Base-by-base conservation (phyloP, 2,329 filamentous ascomycete genomes). In the Aspergillus tubingensis region DNA sequence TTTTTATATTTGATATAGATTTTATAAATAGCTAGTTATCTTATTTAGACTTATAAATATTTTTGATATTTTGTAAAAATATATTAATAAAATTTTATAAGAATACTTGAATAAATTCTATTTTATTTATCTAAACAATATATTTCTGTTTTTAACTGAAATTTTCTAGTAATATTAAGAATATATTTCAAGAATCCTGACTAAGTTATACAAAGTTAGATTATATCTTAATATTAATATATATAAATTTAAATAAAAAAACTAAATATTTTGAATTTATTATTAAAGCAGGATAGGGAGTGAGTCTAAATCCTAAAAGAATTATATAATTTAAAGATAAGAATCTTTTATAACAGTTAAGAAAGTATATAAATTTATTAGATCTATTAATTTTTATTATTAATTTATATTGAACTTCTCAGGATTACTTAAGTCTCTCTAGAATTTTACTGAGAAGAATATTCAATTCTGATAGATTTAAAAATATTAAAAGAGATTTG, bases 121-220 rank as follows among this genome's bases (percentile, higher is more conserved):
- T 30, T 55, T n/a, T 27, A 3, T 3, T 30, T 55, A 55, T 55
- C 21, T 44, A 43, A 47, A 55, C 36, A 55, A 55, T 55, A 55
- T 55, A n/a, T 23, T 43, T 44, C 3, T 44, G 1, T 43, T 17
- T 30, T n/a, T 25, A 25, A 43, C 17, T 55, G 13, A 5, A 8
- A 5, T 15, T 39, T 10, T 38, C 10, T 5, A 53, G 3, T 6
- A 43, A 43, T 19, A 43, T 8, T 19, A 44, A 8, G 17, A 19
- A 6, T 44, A 19, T 44, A 8, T 44, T 8, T 19, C 3, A 44
- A 44, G 15, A 44, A 19, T 19, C 5, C 19, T 19, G 6, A 44
- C 8, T 44, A 44, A 44, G 10, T 44, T 44, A 19, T 19, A 44
- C 2, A 21, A 44, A 44, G 10, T 8, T 8, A 21, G 4, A 10